A percentile compares a stretch with the other conserved stretches of the same genome.
phyloP scores from a whole-genome alignment of 2,329 filamentous ascomycete genomes.

The Chalaropsis thielavioides region DNA sequence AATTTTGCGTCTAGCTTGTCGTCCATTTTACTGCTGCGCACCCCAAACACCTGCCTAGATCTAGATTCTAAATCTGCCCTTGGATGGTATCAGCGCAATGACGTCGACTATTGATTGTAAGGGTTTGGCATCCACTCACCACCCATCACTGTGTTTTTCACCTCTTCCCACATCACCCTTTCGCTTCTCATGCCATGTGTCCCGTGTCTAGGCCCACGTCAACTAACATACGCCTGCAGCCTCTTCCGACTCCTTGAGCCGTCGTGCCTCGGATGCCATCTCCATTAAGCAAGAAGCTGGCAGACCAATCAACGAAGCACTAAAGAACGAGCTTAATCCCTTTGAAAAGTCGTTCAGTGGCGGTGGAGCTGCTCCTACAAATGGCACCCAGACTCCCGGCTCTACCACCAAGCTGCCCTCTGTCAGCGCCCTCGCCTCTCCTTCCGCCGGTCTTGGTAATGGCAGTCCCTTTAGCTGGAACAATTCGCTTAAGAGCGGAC shows the following conservation, averaged over 20 bases:
- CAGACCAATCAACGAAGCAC: constrained; percentile 21
- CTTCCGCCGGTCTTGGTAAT: constrained; percentile 40
- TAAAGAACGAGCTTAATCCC: constrained; percentile 80
- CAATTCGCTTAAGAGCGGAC: constrained; percentile 78
- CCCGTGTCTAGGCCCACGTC: neutral
- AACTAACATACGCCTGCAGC: neutral
- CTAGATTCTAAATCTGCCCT: too few relatives aligned
- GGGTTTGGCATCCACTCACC: constrained; percentile 8
- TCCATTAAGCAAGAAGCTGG: constrained; percentile 9
- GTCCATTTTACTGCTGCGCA: neutral
- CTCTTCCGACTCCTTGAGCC: constrained; percentile 1
- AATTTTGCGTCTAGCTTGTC: constrained; percentile 1
- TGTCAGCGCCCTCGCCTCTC: constrained; percentile 81
- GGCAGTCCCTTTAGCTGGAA: constrained; percentile 17
- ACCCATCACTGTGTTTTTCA: neutral
- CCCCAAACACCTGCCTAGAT: neutral
- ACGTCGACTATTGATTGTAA: constrained; percentile 14
- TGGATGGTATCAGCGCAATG: constrained; percentile 14
- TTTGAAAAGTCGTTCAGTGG: constrained; percentile 87
- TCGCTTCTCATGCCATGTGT: neutral
- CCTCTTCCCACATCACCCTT: neutral
- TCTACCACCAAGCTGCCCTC: constrained; percentile 66
- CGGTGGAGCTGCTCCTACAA: constrained; percentile 24
- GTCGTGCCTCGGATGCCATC: constrained; percentile 7
- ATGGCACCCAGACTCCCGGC: constrained; percentile 53